Evolutionary conservation across 1,284 basidiomycete species (phyloP), one percentile per base, ranked within the genome.

Genomic region (Abortiporus biennis): DNA sequence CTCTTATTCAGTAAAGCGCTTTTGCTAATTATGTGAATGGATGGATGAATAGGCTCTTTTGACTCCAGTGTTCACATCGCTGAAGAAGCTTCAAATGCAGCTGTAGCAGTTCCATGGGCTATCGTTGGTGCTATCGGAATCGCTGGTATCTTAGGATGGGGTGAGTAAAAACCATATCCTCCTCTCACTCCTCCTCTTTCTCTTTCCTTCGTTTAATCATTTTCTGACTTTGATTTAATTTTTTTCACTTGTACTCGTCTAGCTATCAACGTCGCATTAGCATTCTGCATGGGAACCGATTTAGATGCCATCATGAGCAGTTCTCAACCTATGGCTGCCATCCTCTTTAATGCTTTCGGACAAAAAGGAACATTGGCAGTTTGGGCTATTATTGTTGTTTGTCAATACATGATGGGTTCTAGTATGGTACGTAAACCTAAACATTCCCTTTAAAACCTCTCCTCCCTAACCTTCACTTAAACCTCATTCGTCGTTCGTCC

Each of bases 31-130:
- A n/a, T n/a, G n/a, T n/a, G n/a, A 9, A 12, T 9, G 8, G 11
- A 35, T 9, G 16, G 13, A 37, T 20, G 8, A 22, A 16, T 25
- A 42, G 40, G 19, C 29, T 32, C 24, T 3, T 36, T 34, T 15
- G 22, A 72, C 46, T 76, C 79, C 0, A 73, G 73, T 29, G 80
- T 89, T 0, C 84, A 87, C 43, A 81, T 89, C 39, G 84, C 80
- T 42, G 85, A 88, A 61, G 85, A 88, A 54, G 78, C 79, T 1
- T 64, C 69, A 3, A 88, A 88, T 55, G 85, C 85, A 2, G 69
- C 73, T 2, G 68, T 61, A 0, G 81, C 80, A 17, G 41, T 42
- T 11, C 85, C 85, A 0, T 80, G 72, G 67, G 80, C 82, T 8
- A 86, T 88, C 17, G 67, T 85, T 36, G 63, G 66, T 42, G 72